Conservation (phyloP, 2,329 filamentous ascomycete species). For the Diplodia intermedia region DNA sequence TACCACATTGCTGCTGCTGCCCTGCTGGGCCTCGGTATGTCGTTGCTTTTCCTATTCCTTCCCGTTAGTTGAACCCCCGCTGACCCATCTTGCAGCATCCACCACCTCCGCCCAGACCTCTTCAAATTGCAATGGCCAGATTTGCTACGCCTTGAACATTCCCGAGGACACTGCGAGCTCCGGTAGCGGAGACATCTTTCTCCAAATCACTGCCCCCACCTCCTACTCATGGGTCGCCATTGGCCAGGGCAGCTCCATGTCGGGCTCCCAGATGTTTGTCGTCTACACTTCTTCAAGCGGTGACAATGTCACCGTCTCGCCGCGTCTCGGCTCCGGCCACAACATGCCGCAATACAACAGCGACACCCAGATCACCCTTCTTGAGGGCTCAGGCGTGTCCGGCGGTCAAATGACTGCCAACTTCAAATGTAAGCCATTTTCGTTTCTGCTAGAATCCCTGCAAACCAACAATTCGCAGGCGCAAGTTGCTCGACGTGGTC, state of each 20-base stretch:
- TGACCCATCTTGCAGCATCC: conserved; percentile 10
- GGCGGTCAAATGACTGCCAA: conserved; percentile 63
- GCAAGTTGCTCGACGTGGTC: conserved; percentile 62
- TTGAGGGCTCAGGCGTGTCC: conserved; percentile 61
- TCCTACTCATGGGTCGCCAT: conserved; percentile 62
- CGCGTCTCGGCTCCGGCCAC: conserved; percentile 56
- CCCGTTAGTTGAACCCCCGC: background rate
- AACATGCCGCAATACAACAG: conserved; percentile 52
- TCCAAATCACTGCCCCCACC: conserved; percentile 63
- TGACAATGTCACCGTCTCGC: conserved; percentile 64
- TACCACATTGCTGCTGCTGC: conserved; percentile 27
- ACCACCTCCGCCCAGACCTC: conserved; percentile 30
- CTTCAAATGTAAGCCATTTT: conserved; percentile 56
- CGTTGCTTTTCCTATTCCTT: background rate
- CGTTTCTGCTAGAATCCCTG: background rate
- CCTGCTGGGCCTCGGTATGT: conserved; percentile 30
- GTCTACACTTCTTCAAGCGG: conserved; percentile 61
- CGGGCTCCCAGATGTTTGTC: conserved; percentile 64
- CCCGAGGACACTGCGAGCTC: conserved; percentile 59
- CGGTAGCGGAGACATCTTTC: conserved; percentile 63
- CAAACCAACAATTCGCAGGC: conserved; percentile 41
- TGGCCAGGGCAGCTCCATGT: conserved; percentile 63
- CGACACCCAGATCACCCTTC: conserved; percentile 54
- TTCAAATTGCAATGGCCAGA: conserved; percentile 35
- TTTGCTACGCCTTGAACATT: conserved; percentile 62